These are phyloP conservation scores for Amesomyces nigricolor DNA, from an alignment of 2,329 filamentous ascomycete genomes.

Conservation along the genomic window DNA sequence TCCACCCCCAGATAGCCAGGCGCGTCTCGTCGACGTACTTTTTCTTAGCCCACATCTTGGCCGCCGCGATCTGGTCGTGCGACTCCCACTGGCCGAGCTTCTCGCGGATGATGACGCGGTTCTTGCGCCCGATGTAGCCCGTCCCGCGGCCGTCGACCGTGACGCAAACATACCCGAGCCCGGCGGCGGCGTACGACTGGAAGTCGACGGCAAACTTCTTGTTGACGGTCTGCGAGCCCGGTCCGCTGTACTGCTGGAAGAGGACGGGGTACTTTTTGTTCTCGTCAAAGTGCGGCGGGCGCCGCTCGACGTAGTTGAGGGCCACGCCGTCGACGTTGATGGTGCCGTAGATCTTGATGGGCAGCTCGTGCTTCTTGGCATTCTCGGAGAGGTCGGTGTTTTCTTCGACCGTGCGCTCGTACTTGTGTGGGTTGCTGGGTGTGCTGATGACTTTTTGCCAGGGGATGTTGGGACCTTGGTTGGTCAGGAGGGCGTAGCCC, in stretches of 20 bases:
- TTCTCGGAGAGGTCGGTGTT: slow-evolving; percentile 65
- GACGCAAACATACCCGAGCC: slow-evolving; percentile 85
- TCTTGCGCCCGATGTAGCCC: slow-evolving; percentile 78
- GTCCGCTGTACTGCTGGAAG: slow-evolving; percentile 91
- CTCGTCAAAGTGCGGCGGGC: slow-evolving; percentile 80
- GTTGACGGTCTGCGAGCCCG: slow-evolving; percentile 81
- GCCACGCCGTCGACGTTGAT: slow-evolving; percentile 76
- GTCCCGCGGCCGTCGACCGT: slow-evolving; percentile 93
- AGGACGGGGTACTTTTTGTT: slow-evolving; percentile 87
- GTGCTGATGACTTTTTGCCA: slow-evolving; percentile 89
- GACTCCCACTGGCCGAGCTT: slow-evolving; percentile 83
- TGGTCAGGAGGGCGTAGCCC: slow-evolving; percentile 77
- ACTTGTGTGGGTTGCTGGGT: slow-evolving; percentile 58
- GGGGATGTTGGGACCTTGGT: slow-evolving; percentile 78
- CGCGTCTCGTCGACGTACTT: slow-evolving; percentile 75
- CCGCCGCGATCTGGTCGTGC: slow-evolving; percentile 84
- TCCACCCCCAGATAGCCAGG: slow-evolving; percentile 98
- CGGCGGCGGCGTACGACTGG: slow-evolving; percentile 80
- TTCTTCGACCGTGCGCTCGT: slow-evolving; percentile 68
- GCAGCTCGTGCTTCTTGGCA: slow-evolving; percentile 72
- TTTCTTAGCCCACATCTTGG: slow-evolving; percentile 74
- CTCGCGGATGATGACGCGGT: slow-evolving; percentile 74
- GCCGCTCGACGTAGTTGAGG: slow-evolving; percentile 70
- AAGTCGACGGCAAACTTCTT: slow-evolving; percentile 82
- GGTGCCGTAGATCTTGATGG: slow-evolving; percentile 74